Evolutionary conservation across 768 basidiomycete genomes (phyloP).

Genomic region (Hirschioporus abietinus): DNA sequence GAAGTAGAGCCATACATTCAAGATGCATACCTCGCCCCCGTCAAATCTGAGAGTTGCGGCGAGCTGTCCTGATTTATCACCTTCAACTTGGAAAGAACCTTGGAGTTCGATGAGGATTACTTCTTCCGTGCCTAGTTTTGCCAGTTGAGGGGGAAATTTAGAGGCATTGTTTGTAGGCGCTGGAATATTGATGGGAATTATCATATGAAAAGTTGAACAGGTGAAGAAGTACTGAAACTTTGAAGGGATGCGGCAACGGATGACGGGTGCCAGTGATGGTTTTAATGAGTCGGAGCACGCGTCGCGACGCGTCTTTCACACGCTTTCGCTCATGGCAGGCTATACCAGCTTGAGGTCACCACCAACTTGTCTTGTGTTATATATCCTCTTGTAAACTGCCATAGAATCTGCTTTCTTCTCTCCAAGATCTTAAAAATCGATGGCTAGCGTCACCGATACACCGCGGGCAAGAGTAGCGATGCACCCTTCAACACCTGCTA

Average conservation of each 20-base stretch:
- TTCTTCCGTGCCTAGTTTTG: slow-evolving; percentile 72
- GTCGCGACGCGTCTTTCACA: slow-evolving; percentile 7
- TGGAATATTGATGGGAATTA: slow-evolving; percentile 52
- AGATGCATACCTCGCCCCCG: slow-evolving; percentile 23
- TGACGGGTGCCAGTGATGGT: too few species aligned
- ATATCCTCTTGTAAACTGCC: too few species aligned
- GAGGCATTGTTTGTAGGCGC: slow-evolving; percentile 29
- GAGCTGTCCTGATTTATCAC: slow-evolving; percentile 60
- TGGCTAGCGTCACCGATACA: neutral
- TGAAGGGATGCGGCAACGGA: too few species aligned
- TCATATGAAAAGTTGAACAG: slow-evolving; percentile 38
- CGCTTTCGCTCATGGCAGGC: neutral
- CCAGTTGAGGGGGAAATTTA: slow-evolving; percentile 59
- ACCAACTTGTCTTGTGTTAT: too few species aligned
- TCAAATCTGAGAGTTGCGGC: slow-evolving; percentile 75
- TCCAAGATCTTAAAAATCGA: neutral
- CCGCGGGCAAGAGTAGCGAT: neutral
- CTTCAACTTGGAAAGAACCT: slow-evolving; percentile 72
- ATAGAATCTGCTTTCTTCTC: too few species aligned
- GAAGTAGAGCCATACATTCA: neutral
- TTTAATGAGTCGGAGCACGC: neutral
- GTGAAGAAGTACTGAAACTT: too few species aligned
- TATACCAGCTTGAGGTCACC: too few species aligned
- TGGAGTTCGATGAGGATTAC: slow-evolving; percentile 85
- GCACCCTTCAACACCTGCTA: neutral